Percentiles rank a stretch among this genome's conserved stretches.
Conservation (phyloP, 169 alveolate genomes). For the Plasmodium gaboni region DNA sequence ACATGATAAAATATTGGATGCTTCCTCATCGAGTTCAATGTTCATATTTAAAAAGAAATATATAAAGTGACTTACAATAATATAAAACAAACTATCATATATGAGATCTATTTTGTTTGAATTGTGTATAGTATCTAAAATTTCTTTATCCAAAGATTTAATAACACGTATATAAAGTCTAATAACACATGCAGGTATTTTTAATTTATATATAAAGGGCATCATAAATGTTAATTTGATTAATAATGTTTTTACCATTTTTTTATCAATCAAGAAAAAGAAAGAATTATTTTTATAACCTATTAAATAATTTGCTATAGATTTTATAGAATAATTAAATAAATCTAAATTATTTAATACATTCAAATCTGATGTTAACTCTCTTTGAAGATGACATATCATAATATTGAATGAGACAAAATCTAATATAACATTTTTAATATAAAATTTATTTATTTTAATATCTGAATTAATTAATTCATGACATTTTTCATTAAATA, state of each 20-base stretch:
- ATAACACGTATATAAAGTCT: constrained; percentile 62
- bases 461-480: constrained; percentile 72
- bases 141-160: constrained; percentile 62
- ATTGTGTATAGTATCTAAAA: constrained; percentile 49
- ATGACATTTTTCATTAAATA: constrained; percentile 63
- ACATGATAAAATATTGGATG: constrained; percentile 44
- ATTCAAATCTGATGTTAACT: constrained; percentile 35
- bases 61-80: constrained; percentile 56
- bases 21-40: constrained; percentile 67
- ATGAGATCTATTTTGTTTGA: constrained; percentile 39
- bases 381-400: constrained; percentile 68
- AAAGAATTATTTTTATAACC: constrained; percentile 55
- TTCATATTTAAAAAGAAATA: constrained; percentile 66
- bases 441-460: constrained; percentile 32
- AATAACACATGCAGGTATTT: constrained; percentile 70
- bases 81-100: constrained; percentile 63
- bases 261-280: constrained; percentile 52
- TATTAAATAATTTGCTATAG: constrained; percentile 67
- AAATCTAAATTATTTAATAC: constrained; percentile 57
- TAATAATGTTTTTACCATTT: constrained; percentile 40
- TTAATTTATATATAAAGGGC: constrained; percentile 64
- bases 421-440: constrained; percentile 69
- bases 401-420: constrained; percentile 70
- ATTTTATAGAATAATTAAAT: constrained; percentile 62
- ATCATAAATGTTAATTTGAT: constrained; percentile 70